Evolutionary conservation across 768 basidiomycete species (phyloP).

Genomic region (Amylocystis lapponica): DNA sequence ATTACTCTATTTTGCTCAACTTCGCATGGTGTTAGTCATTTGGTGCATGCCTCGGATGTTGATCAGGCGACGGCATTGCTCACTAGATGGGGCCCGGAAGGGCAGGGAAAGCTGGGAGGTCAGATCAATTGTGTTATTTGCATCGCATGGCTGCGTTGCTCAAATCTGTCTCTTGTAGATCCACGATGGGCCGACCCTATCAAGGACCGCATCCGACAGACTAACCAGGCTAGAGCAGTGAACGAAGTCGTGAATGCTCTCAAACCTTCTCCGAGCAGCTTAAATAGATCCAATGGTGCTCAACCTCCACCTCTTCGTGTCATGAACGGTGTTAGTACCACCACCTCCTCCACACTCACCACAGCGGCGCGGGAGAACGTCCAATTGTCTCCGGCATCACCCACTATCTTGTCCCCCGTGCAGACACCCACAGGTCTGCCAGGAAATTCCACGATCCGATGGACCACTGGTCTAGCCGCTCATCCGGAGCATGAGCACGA

Average conservation of each 20-base stretch:
- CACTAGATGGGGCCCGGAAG: slow-evolving; percentile 84
- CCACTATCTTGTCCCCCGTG: slow-evolving; percentile 16
- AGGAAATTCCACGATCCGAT: slow-evolving; percentile 55
- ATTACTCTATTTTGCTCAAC: slow-evolving; percentile 10
- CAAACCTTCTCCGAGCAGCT: slow-evolving; percentile 47
- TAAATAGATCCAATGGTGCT: slow-evolving; percentile 35
- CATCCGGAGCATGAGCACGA: slow-evolving; percentile 69
- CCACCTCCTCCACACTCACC: slow-evolving; percentile 66
- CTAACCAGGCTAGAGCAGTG: slow-evolving; percentile 63
- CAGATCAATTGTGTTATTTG: slow-evolving; percentile 8
- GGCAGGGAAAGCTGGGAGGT: slow-evolving; percentile 86
- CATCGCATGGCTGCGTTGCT: slow-evolving; percentile 11
- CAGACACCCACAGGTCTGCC: slow-evolving; percentile 41
- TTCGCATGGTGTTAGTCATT: slow-evolving; percentile 50
- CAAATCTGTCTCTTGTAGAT: slow-evolving; percentile 39
- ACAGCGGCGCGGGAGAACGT: slow-evolving; percentile 73
- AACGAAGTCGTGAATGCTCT: slow-evolving; percentile 73
- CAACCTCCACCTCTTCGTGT: slow-evolving; percentile 57
- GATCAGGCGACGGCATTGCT: slow-evolving; percentile 85
- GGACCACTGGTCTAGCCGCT: slow-evolving; percentile 52
- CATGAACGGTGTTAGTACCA: slow-evolving; percentile 70
- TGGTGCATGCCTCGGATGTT: slow-evolving; percentile 87
- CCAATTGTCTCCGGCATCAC: slow-evolving; percentile 32
- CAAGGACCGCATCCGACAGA: slow-evolving; percentile 67
- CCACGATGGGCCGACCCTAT: slow-evolving; percentile 87